phyloP scores from a whole-genome alignment of 768 basidiomycete species.

The Lentinula edodes region DNA sequence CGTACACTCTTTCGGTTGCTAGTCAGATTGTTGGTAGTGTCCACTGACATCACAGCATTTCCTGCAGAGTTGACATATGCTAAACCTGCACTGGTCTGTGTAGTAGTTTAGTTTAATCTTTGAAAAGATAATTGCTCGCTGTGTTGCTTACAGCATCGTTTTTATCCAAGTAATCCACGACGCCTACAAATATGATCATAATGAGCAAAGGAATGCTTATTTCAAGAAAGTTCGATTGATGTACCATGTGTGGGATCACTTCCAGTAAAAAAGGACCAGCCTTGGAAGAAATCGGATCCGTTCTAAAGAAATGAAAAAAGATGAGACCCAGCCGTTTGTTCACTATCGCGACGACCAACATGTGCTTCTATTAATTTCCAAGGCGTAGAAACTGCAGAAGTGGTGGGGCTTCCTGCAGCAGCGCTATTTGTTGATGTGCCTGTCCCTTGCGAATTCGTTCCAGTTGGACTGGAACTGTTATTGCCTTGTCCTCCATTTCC shows the following conservation, averaged over 20 bases:
- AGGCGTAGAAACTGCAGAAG: constrained; percentile 33
- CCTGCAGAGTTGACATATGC: constrained; percentile 62
- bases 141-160: constrained; percentile 45
- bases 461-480: constrained; percentile 16
- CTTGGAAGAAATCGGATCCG: constrained; percentile 75
- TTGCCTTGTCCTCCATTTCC: constrained; percentile 10
- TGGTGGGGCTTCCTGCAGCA: constrained; percentile 14
- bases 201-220: not conserved
- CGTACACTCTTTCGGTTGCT: constrained; percentile 71
- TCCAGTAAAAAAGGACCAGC: constrained; percentile 67
- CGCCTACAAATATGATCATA: constrained; percentile 9
- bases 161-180: constrained; percentile 63
- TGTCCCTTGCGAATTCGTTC: constrained; percentile 17
- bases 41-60: constrained; percentile 83
- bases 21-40: constrained; percentile 72
- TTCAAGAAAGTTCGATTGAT: too few relatives aligned
- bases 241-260: constrained; percentile 74
- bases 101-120: not conserved
- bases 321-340: not conserved
- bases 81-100: constrained; percentile 30
- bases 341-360: constrained; percentile 28
- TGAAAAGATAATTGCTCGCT: not conserved
- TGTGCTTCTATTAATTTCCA: constrained; percentile 59
- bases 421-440: constrained; percentile 6
- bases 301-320: constrained; percentile 27